These are phyloP conservation scores for Pyrrhoderma noxium DNA, from an alignment of 1,284 basidiomycete genomes.

Conservation along the genomic window DNA sequence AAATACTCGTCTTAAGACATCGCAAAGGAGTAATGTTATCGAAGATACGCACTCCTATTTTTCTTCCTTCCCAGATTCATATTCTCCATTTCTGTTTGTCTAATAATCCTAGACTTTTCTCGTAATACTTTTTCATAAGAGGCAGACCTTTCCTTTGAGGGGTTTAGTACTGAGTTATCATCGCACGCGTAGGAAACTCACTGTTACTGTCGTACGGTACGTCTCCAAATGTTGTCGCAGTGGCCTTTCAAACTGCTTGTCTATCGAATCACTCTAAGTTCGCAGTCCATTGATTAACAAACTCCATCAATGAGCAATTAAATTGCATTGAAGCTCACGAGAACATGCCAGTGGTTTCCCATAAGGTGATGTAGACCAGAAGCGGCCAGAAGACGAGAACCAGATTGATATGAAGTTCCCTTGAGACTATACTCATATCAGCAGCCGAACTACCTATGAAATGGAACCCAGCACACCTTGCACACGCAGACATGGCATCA, in stretches of 20 bases:
- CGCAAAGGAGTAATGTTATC: constrained; percentile 3
- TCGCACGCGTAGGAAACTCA: constrained; percentile 30
- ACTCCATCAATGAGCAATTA: not conserved
- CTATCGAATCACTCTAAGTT: constrained; percentile 71
- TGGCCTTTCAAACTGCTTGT: constrained; percentile 87
- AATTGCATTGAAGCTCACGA: constrained; percentile 43
- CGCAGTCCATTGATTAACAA: constrained; percentile 3
- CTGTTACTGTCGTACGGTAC: constrained; percentile 69
- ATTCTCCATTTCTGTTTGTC: constrained; percentile 84
- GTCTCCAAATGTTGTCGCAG: constrained; percentile 77
- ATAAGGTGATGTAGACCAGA: constrained; percentile 88
- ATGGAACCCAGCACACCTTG: constrained; percentile 45
- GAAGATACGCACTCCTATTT: constrained; percentile 63
- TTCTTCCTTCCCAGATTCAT: constrained; percentile 62
- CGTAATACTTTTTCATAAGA: constrained; percentile 73
- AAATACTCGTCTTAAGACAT: not conserved
- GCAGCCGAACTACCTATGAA: not conserved
- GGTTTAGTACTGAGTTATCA: constrained; percentile 1
- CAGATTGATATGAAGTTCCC: constrained; percentile 71
- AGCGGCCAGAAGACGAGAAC: constrained; percentile 74
- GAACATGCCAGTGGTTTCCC: constrained; percentile 86
- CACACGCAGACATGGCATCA: constrained; percentile 76
- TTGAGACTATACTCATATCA: constrained; percentile 47
- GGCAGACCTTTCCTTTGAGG: constrained; percentile 62
- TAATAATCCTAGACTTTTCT: constrained; percentile 80